Percentiles rank a stretch among this genome's conserved stretches.
These are phyloP conservation scores for Fusarium pseudoanthophilum DNA, from an alignment of 2,329 filamentous ascomycete genomes.

Conservation along the genomic window DNA sequence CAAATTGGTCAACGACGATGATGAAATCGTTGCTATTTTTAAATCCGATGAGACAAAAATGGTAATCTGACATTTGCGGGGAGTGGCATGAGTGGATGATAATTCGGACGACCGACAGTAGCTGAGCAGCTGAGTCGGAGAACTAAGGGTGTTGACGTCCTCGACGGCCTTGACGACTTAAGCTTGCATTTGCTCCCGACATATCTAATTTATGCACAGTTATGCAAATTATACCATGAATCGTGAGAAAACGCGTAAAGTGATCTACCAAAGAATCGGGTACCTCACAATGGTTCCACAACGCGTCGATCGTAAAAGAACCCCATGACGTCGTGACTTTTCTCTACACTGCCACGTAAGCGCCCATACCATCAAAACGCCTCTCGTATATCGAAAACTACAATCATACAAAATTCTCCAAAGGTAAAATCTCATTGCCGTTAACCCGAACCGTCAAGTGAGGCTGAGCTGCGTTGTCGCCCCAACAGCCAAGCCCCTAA, in stretches of 20 bases:
- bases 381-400: not conserved
- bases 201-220: not conserved
- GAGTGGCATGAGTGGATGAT: not conserved
- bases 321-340: conserved; percentile 20
- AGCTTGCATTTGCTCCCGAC: not conserved
- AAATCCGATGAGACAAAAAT: not conserved
- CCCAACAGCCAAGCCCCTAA: conserved; percentile 16
- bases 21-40: not conserved
- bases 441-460: not conserved
- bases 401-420: not conserved
- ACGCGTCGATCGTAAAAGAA: not conserved
- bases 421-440: not conserved
- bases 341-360: conserved; percentile 17
- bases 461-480: conserved; percentile 16
- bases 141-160: not conserved
- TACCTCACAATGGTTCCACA: not conserved
- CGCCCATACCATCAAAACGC: not conserved
- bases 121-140: too few relatives aligned
- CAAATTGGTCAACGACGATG: not conserved
- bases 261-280: not conserved
- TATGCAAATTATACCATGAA: not conserved
- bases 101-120: not conserved
- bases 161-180: not conserved
- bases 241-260: not conserved
- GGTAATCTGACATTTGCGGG: not conserved